Percentiles rank a stretch among this genome's conserved stretches.
phyloP scores from a whole-genome alignment of 257 asterid species.

The Jasminum sambac region DNA sequence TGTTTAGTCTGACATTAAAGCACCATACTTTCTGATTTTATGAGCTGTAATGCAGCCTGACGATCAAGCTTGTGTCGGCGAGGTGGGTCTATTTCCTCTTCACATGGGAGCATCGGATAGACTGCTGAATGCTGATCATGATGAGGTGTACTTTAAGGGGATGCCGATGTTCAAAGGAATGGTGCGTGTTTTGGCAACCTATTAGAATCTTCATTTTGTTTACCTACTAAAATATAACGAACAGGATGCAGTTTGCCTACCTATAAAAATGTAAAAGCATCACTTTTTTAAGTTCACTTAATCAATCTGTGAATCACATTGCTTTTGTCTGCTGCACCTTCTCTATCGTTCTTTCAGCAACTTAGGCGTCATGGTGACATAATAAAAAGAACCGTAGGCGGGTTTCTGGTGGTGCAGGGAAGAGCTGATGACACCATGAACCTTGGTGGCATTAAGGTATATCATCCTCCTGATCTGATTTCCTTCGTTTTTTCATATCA shows the following conservation, averaged over 20 bases:
- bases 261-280: too few species aligned
- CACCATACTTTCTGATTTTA: not conserved
- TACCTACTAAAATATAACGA: not conserved
- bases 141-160: constrained; percentile 81
- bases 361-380: constrained; percentile 94
- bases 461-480: constrained; percentile 7
- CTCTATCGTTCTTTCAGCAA: constrained; percentile 44
- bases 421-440: constrained; percentile 98
- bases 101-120: constrained; percentile 82
- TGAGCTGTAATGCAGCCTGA: constrained; percentile 53
- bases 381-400: constrained; percentile 69
- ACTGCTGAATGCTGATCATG: constrained; percentile 84
- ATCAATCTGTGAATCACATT: constrained; percentile 3
- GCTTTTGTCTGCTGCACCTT: not conserved
- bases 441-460: constrained; percentile 93
- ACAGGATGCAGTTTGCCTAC: not conserved
- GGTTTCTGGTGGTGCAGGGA: constrained; percentile 72
- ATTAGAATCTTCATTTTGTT: not conserved
- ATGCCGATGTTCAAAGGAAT: constrained; percentile 81
- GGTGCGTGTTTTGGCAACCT: constrained; percentile 40
- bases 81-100: constrained; percentile 75
- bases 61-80: constrained; percentile 77
- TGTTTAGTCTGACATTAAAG: not conserved
- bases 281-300: not conserved
- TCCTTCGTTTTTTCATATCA: not conserved